Conservation (phyloP, 129 eudicot species). For the Saposhnikovia divaricata region DNA sequence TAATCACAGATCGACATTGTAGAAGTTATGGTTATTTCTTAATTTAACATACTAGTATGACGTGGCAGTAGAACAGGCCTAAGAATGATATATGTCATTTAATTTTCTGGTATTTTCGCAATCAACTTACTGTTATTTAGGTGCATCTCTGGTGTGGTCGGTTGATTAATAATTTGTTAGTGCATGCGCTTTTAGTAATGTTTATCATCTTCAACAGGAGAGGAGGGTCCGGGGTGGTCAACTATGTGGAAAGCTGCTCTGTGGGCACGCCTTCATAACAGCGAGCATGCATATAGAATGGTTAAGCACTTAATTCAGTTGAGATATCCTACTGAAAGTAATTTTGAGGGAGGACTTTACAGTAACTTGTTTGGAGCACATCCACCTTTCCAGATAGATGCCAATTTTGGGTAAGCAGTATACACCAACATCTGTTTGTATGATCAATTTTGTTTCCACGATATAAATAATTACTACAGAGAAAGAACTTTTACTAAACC, state of each 20-base stretch:
- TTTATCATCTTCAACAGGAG: constrained; percentile 34
- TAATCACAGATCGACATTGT: not conserved
- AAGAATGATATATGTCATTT: not conserved
- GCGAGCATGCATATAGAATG: constrained; percentile 77
- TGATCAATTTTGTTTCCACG: not conserved
- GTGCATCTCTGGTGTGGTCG: not conserved
- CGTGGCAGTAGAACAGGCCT: not conserved
- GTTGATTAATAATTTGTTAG: not conserved
- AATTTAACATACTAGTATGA: not conserved
- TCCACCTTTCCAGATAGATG: constrained; percentile 97
- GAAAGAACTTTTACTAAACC: not conserved
- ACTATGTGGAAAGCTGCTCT: constrained; percentile 84
- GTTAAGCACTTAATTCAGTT: constrained; percentile 71
- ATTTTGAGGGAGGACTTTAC: constrained; percentile 79
- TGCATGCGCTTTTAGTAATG: not conserved
- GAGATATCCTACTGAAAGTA: constrained; percentile 53
- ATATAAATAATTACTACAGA: not conserved
- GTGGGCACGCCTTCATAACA: constrained; percentile 76
- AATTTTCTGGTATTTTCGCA: not conserved
- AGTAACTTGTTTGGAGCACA: constrained; percentile 82
- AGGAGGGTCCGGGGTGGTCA: constrained; percentile 99
- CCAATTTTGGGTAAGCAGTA: constrained; percentile 68
- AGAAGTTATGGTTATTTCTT: not conserved
- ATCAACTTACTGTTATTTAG: not conserved
- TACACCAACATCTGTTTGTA: not conserved